These are phyloP conservation scores for Aspergillus indologenus DNA, from an alignment of 495 filamentous ascomycete species.

Conservation along the genomic window DNA sequence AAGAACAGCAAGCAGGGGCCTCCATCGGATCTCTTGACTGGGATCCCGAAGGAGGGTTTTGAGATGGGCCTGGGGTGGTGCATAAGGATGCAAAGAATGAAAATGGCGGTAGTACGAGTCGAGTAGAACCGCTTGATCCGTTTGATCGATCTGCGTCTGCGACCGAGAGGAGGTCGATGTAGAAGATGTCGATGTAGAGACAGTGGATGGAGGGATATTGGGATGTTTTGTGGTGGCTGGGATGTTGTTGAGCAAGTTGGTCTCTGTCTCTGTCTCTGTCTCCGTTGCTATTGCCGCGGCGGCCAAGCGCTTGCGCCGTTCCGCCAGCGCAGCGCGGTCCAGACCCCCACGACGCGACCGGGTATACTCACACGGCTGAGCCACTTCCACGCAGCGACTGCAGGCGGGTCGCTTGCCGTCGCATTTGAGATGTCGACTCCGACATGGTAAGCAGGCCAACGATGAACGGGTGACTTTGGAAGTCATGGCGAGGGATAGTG, in stretches of 20 bases:
- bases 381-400: constrained; percentile 39
- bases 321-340: constrained; percentile 22
- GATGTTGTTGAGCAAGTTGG: constrained; percentile 36
- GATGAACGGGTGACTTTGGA: constrained; percentile 14
- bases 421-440: constrained; percentile 24
- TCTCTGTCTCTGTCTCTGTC: too few relatives aligned
- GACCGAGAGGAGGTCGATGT: too few relatives aligned
- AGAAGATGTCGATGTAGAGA: too few relatives aligned
- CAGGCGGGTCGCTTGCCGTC: constrained; percentile 24
- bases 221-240: neutral
- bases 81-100: constrained; percentile 27
- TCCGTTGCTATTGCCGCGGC: constrained; percentile 24
- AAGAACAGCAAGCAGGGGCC: constrained; percentile 23
- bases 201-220: neutral
- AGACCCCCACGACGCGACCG: constrained; percentile 54
- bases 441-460: constrained; percentile 25
- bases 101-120: constrained; percentile 33
- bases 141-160: constrained; percentile 2
- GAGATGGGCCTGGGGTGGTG: constrained; percentile 22
- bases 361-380: constrained; percentile 45
- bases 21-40: constrained; percentile 14
- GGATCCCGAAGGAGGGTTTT: constrained; percentile 19
- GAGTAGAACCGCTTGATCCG: constrained; percentile 23
- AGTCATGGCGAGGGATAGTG: neutral
- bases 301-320: constrained; percentile 22